Percentiles rank a stretch among this genome's conserved stretches.
Evolutionary conservation across 2,329 filamentous ascomycete genomes (phyloP).

Genomic region (Monosporascus sp.): DNA sequence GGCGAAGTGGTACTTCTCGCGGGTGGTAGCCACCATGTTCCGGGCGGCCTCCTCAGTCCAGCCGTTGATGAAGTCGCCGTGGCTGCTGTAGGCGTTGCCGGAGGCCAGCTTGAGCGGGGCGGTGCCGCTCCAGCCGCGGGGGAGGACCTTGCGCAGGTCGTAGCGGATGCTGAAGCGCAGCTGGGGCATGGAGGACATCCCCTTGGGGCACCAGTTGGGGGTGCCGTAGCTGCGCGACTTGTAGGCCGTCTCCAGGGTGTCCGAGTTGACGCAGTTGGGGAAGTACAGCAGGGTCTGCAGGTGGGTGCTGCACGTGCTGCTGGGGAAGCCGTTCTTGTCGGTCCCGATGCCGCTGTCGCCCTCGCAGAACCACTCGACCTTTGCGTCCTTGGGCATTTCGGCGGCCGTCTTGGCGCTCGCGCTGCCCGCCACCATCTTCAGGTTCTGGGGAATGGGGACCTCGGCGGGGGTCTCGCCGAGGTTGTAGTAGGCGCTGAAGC

Average conservation of each 20-base stretch:
- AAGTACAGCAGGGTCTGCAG: constrained; percentile 49
- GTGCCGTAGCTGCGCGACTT: constrained; percentile 25
- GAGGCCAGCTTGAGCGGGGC: constrained; percentile 35
- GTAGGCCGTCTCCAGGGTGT: constrained; percentile 22
- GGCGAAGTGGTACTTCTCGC: constrained; percentile 28
- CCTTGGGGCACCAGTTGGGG: constrained; percentile 30
- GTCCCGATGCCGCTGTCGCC: constrained; percentile 31
- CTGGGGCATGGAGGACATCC: constrained; percentile 36
- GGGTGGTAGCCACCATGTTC: constrained; percentile 30
- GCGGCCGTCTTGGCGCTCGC: constrained; percentile 38
- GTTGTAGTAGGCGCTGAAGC: constrained; percentile 18
- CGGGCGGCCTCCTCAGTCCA: constrained; percentile 36
- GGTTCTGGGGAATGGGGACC: constrained; percentile 15
- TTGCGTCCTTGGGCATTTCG: constrained; percentile 13
- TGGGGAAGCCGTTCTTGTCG: constrained; percentile 66
- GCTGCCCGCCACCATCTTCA: constrained; percentile 30
- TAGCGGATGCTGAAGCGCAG: constrained; percentile 40
- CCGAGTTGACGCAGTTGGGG: constrained; percentile 34
- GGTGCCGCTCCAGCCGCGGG: constrained; percentile 34
- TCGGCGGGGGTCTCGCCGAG: constrained; percentile 14
- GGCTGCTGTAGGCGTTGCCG: constrained; percentile 33
- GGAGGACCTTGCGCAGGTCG: constrained; percentile 33
- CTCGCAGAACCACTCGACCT: constrained; percentile 19
- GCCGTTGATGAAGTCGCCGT: constrained; percentile 43
- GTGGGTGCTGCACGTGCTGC: constrained; percentile 61